Evolutionary conservation across 306 rosid genomes (phyloP), one percentile per base, ranked within the genome.

Genomic region (Carpinus viminea): DNA sequence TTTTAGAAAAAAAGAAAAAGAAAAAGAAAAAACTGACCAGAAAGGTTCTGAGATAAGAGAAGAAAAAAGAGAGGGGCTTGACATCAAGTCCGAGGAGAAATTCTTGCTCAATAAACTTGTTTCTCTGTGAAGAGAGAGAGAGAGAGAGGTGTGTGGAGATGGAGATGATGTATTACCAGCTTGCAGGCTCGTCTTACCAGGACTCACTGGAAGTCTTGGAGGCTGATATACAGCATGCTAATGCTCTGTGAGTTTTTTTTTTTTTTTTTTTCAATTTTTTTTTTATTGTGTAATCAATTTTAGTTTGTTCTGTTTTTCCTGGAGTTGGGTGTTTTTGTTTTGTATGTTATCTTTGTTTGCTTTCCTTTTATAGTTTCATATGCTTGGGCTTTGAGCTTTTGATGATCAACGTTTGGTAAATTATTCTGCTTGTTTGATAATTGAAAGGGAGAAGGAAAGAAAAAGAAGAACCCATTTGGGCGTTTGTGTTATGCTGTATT

Each of bases 221-320:
- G 74, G 98, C 93, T 82, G 99, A 96, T 86, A 90, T 96, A 45
- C 96, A 90, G 66, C 92, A 91, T 76, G 99, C 99, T 17, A 96
- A 96, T 90, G 80, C 96, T 84, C 80, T 96, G 99, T 96, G 60
- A 89, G 94, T 87, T 84, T 12, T 48, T 18, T 70, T 2, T n/a
- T 26, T 77, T 10, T 0, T 28, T 77, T 34, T n/a, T 16, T 77
- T 73, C n/a, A 21, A 56, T 10, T 34, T 38, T 53, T 2, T 54
- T 52, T 18, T 4, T 48, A n/a, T 5, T 51, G 28, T 43, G 52
- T 50, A 18, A 1, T 21, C 74, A 6, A 15, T 15, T 47, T 50
- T 31, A 16, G 68, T 72, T 84, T 61, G 46, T 18, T 77, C 17
- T 70, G 47, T 17, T 12, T 76, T 52, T 54, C 1, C n/a, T 47